Evolutionary conservation across 129 eudicot genomes (phyloP), one percentile per base, ranked within the genome.

Genomic region (Chrysanthemum lavandulifolium): DNA sequence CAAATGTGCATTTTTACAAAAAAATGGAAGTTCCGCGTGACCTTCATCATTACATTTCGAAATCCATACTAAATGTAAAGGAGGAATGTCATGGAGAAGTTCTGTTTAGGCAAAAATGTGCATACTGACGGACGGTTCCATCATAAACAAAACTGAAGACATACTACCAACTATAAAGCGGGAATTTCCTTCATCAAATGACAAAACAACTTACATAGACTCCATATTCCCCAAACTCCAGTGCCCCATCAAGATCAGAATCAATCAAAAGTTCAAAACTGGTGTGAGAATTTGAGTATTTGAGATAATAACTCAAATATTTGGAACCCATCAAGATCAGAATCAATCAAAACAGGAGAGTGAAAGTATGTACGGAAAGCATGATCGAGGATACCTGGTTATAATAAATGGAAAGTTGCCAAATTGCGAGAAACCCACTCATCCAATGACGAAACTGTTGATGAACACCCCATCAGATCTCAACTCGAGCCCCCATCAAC

Each of bases 31-130:
- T 61, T 61, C 48, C 21, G 21, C 21, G 21, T 19, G 21, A 62
- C 9, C 67, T 61, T 31, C 47, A 9, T 27, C 67, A 27, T 62
- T 62, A 62, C 67, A 62, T 31, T 5, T 62, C 14, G 67, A 62
- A 13, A 62, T 62, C 31, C 67, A 61, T 13, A 40, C 48, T 29
- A 25, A 61, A 61, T 61, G 66, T 11, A 27, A 25, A 5, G 11
- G 15, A 10, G n/a, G 11, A 27, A 61, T 8, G 47, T 13, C 67
- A 27, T 9, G 15, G n/a, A 31, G 36, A 31, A 31, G 13, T 61
- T 27, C 14, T 16, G 27, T 29, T 27, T 27, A 13, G 66, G 15
- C 27, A 61, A 25, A 57, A 11, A 61, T 8, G 7, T 59, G 19
- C 47, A 29, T 4, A 61, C 14, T 61, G 6, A 43, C 15, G 31